phyloP scores from a whole-genome alignment of 306 rosid genomes.

The Cicer bijugum region DNA sequence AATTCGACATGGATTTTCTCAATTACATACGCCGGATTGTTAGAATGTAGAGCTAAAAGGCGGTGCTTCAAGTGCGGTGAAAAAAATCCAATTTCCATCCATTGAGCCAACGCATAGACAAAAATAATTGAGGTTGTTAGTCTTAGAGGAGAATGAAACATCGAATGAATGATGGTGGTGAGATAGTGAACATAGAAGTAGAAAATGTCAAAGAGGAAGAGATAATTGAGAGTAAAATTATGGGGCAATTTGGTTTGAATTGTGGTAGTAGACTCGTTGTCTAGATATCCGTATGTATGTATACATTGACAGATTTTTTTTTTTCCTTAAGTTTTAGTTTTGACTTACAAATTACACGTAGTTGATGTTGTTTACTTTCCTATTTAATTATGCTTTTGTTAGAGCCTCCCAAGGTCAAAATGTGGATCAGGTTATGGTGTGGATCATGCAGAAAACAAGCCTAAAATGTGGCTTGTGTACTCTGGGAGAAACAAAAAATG shows the following conservation, averaged over 20 bases:
- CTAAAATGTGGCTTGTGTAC: neutral
- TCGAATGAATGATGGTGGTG: neutral
- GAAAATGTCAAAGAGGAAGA: neutral
- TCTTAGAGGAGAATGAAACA: neutral
- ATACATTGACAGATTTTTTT: neutral
- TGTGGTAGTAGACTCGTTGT: too few species aligned
- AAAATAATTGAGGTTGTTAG: constrained; percentile 1
- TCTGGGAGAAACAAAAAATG: neutral
- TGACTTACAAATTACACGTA: constrained; percentile 6
- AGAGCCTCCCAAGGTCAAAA: neutral
- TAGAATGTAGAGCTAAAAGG: constrained; percentile 3
- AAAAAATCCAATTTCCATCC: neutral
- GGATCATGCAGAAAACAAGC: constrained; percentile 6
- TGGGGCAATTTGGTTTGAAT: too few species aligned
- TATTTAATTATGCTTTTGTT: constrained; percentile 15
- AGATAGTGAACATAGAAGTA: constrained; percentile 7
- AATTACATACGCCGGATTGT: neutral
- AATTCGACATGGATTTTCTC: neutral
- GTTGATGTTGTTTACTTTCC: neutral
- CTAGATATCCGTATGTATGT: neutral
- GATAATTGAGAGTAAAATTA: neutral
- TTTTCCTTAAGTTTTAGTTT: neutral
- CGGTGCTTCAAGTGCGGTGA: neutral
- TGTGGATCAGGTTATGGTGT: too few species aligned
- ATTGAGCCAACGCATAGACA: neutral